Conservation (phyloP, 768 basidiomycete species). For the Nidula microcarpa region DNA sequence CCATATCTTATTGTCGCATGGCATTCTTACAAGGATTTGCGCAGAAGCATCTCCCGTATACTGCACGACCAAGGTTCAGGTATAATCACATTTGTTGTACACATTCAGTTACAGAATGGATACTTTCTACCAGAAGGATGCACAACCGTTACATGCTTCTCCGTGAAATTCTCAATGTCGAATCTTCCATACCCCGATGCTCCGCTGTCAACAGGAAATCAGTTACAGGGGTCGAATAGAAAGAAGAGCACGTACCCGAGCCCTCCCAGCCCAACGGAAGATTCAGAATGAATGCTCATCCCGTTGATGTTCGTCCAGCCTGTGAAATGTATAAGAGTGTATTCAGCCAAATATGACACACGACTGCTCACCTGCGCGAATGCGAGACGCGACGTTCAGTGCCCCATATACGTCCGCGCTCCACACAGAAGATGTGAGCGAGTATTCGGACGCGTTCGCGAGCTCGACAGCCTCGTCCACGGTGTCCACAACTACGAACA, state of each 20-base stretch:
- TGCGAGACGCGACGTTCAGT: conserved; percentile 38
- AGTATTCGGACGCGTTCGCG: conserved; percentile 52
- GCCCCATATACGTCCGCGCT: conserved; percentile 40
- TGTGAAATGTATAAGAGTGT: conserved; percentile 24
- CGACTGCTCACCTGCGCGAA: conserved; percentile 26
- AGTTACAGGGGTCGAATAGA: neutral
- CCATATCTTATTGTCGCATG: too few relatives aligned
- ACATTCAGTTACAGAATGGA: conserved; percentile 4
- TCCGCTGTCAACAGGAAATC: conserved; percentile 22
- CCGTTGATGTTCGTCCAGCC: conserved; percentile 58
- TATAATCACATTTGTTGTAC: too few relatives aligned
- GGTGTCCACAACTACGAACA: conserved; percentile 40
- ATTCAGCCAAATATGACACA: too few relatives aligned
- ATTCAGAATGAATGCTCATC: conserved; percentile 43
- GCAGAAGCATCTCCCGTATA: too few relatives aligned
- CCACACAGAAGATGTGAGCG: conserved; percentile 51
- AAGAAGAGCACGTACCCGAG: conserved; percentile 35
- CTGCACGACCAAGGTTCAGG: too few relatives aligned
- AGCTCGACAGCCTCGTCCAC: conserved; percentile 52
- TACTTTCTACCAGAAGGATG: conserved; percentile 31
- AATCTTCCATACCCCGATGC: conserved; percentile 51
- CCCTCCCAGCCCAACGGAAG: conserved; percentile 31
- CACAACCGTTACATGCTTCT: conserved; percentile 36
- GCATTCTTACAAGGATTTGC: too few relatives aligned
- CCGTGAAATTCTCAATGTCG: conserved; percentile 47